Conservation (phyloP, 2,329 filamentous ascomycete species). For the Septoria petroselini region DNA sequence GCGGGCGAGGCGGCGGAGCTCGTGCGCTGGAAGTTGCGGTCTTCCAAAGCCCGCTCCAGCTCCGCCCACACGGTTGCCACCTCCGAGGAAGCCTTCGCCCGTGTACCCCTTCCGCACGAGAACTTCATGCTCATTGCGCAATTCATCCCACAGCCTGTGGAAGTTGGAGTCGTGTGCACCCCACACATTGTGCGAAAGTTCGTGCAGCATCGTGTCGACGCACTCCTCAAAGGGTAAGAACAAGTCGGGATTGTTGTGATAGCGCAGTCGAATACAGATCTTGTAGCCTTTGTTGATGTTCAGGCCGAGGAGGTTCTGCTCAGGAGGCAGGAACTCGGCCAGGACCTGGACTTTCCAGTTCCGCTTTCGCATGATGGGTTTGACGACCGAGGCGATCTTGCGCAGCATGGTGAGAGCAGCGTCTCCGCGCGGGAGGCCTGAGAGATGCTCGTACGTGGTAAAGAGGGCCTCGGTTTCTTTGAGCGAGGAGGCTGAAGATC, state of each 20-base stretch:
- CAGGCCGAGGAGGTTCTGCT: constrained; percentile 70
- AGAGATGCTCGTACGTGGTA: constrained; percentile 50
- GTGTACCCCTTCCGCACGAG: constrained; percentile 80
- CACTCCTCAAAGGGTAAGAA: constrained; percentile 80
- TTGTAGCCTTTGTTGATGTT: constrained; percentile 74
- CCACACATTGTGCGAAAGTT: constrained; percentile 82
- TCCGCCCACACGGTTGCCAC: constrained; percentile 72
- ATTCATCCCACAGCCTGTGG: constrained; percentile 81
- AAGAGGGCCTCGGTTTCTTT: constrained; percentile 50
- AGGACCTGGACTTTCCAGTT: constrained; percentile 76
- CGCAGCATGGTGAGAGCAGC: constrained; percentile 61
- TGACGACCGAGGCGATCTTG: constrained; percentile 82
- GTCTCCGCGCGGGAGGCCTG: constrained; percentile 44
- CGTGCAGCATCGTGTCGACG: constrained; percentile 89
- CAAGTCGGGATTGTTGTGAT: constrained; percentile 67
- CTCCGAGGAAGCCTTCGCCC: constrained; percentile 79
- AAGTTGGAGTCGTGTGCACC: constrained; percentile 82
- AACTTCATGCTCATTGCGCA: constrained; percentile 78
- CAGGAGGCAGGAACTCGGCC: constrained; percentile 78
- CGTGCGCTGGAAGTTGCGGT: constrained; percentile 63
- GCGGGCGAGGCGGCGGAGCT: constrained; percentile 71
- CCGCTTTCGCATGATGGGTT: constrained; percentile 88
- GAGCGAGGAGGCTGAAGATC: constrained; percentile 39
- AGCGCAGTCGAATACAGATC: constrained; percentile 78
- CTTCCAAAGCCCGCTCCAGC: constrained; percentile 32